phyloP scores from a whole-genome alignment of 495 filamentous ascomycete genomes.

The Cenococcum geophilum region DNA sequence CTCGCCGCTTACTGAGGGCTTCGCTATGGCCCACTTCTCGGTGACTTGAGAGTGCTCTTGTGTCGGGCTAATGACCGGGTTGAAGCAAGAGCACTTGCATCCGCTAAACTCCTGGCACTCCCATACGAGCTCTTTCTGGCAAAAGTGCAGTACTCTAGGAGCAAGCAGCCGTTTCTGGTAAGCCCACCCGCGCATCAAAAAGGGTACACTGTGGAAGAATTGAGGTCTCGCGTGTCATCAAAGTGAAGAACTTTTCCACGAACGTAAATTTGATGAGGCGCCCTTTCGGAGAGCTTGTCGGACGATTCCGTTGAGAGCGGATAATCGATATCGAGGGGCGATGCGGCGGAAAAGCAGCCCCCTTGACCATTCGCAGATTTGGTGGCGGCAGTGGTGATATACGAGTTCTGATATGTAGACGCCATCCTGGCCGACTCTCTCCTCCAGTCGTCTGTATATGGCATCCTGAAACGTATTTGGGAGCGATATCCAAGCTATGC shows the following conservation, averaged over 20 bases:
- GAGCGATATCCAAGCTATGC: background rate
- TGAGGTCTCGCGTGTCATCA: background rate
- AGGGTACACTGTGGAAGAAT: background rate
- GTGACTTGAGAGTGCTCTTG: no score
- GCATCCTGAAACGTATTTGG: constrained; percentile 5
- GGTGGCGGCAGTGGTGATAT: constrained; percentile 1
- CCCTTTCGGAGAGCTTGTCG: background rate
- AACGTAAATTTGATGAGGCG: background rate
- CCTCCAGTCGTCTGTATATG: constrained; percentile 10
- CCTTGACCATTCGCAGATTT: background rate
- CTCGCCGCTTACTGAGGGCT: no score
- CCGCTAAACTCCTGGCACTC: background rate
- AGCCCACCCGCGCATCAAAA: background rate
- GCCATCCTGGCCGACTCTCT: constrained; percentile 8
- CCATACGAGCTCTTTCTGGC: background rate
- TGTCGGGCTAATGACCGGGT: background rate
- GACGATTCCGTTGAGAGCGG: background rate
- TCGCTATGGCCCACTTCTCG: no score
- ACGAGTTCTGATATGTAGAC: constrained; percentile 6
- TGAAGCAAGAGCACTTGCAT: background rate
- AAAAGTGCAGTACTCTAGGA: background rate
- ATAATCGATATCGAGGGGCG: background rate
- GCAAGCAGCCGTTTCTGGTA: background rate
- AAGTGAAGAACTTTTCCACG: background rate
- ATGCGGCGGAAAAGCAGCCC: background rate